These are phyloP conservation scores for Ganoderma sinense DNA, from an alignment of 1,284 basidiomycete genomes.

Conservation along the genomic window DNA sequence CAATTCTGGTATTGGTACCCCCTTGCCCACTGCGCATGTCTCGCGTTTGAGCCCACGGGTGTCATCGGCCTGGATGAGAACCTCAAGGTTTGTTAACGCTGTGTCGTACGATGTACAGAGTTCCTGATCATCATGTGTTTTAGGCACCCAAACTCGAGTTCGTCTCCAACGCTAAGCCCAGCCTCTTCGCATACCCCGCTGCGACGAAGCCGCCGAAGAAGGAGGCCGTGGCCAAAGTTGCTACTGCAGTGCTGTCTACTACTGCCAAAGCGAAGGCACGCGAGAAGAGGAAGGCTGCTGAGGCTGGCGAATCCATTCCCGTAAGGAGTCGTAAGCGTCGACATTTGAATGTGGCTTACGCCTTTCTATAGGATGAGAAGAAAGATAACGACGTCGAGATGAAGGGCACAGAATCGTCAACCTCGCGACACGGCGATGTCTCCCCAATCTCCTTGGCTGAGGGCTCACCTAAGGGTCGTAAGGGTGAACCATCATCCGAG, in stretches of 20 bases:
- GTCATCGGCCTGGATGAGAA: slow-evolving; percentile 90
- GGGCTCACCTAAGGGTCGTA: slow-evolving; percentile 50
- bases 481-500: slow-evolving; percentile 81
- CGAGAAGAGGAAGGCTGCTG: slow-evolving; percentile 87
- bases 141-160: slow-evolving; percentile 93
- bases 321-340: slow-evolving; percentile 53
- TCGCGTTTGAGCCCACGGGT: slow-evolving; percentile 94
- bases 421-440: slow-evolving; percentile 57
- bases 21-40: slow-evolving; percentile 89
- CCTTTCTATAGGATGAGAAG: slow-evolving; percentile 56
- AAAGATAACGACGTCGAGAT: slow-evolving; percentile 78
- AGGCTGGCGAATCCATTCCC: slow-evolving; percentile 84
- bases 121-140: slow-evolving; percentile 14
- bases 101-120: background rate
- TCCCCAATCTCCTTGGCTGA: slow-evolving; percentile 64
- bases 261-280: slow-evolving; percentile 94
- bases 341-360: slow-evolving; percentile 4
- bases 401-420: slow-evolving; percentile 64
- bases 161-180: slow-evolving; percentile 86
- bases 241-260: slow-evolving; percentile 92
- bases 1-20: slow-evolving; percentile 99
- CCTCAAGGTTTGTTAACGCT: slow-evolving; percentile 57
- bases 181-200: slow-evolving; percentile 89
- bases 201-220: slow-evolving; percentile 88
- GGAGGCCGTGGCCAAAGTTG: slow-evolving; percentile 89